Evolutionary conservation across 78 protist species (phyloP).

Genomic region (Protostelium mycophagum): DNA sequence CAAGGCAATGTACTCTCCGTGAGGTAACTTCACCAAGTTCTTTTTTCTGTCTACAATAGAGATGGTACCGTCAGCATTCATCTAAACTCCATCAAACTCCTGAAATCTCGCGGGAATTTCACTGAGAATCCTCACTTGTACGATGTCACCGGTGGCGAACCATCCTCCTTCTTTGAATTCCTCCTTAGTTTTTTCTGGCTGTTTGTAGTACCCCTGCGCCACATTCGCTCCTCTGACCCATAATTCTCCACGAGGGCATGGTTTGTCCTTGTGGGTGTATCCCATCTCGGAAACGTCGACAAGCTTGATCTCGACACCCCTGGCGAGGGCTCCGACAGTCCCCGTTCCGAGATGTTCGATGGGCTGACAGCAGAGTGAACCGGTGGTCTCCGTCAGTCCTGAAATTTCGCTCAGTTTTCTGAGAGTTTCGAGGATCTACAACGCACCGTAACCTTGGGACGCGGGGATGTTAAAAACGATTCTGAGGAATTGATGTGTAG

Average conservation of each 20-base stretch:
- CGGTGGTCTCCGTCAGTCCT: conserved; percentile 91
- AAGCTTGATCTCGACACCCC: conserved; percentile 64
- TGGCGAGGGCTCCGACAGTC: conserved; percentile 65
- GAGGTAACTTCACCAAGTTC: conserved; percentile 89
- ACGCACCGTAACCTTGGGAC: conserved; percentile 88
- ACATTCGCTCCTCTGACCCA: conserved; percentile 84
- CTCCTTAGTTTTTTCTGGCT: conserved; percentile 82
- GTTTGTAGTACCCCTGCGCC: conserved; percentile 84
- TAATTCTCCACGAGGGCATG: conserved; percentile 82
- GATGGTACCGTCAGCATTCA: conserved; percentile 65
- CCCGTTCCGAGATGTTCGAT: conserved; percentile 30
- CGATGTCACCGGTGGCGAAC: conserved; percentile 98
- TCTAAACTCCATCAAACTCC: neutral
- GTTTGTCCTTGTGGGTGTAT: conserved; percentile 58
- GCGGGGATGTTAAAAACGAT: conserved; percentile 67
- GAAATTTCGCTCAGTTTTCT: conserved; percentile 26
- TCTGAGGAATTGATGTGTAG: conserved; percentile 66
- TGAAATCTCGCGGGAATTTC: neutral
- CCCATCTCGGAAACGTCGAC: conserved; percentile 87
- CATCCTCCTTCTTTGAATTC: conserved; percentile 84
- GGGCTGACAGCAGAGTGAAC: conserved; percentile 52
- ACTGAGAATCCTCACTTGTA: conserved; percentile 1
- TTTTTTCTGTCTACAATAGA: conserved; percentile 93
- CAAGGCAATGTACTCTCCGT: conserved; percentile 95
- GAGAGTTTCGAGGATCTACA: neutral